Evolutionary conservation across 441 rosid species (phyloP), one percentile per base, ranked within the genome.

Genomic region (Macaranga tanarius): DNA sequence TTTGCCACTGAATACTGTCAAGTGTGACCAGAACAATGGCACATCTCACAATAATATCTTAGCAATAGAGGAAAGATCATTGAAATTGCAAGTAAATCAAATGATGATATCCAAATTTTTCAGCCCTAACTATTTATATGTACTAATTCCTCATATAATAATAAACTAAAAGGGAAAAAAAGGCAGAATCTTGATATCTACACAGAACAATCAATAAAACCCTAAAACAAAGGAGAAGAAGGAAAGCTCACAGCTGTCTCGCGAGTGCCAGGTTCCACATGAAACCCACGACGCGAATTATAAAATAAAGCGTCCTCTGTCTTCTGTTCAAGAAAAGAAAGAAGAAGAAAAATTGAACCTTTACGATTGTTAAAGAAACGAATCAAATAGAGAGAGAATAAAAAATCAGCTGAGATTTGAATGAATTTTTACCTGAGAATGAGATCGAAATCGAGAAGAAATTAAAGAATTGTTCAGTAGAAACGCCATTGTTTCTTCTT

Each of bases 211-310:
- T 54, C 56, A 22, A n/a, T 8, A 16, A 40, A 72, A 60, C 38
- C 38, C 38, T 31, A 26, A 34, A 51, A 71, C 17, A 51, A 31
- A 31, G 4, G 38, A 31, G 4, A 5, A 2, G 58, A 65, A 48
- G 54, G 54, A 60, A 69, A 54, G 54, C 96, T 84, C 74, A 94
- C 99, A 80, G 97, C 92, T 87, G 88, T 86, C 85, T 92, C 99
- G 12, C 99, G 95, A 77, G 91, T 76, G 22, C 97, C 97, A 0
- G 80, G 88, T 54, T 89, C 92, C 44, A 89, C 88, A 70, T 92
- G 97, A 65, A 84, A 80, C 13, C 87, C 88, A 0, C 99, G 95
- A 58, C 84, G 88, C 31, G 88, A 44, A 25, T 78, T 78, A 28
- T 85, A 71, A 47, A 85, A 45, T 2, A 52, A 19, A 19, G 82